These are phyloP conservation scores for Podospora pseudopauciseta DNA, from an alignment of 495 filamentous ascomycete species.

Conservation along the genomic window DNA sequence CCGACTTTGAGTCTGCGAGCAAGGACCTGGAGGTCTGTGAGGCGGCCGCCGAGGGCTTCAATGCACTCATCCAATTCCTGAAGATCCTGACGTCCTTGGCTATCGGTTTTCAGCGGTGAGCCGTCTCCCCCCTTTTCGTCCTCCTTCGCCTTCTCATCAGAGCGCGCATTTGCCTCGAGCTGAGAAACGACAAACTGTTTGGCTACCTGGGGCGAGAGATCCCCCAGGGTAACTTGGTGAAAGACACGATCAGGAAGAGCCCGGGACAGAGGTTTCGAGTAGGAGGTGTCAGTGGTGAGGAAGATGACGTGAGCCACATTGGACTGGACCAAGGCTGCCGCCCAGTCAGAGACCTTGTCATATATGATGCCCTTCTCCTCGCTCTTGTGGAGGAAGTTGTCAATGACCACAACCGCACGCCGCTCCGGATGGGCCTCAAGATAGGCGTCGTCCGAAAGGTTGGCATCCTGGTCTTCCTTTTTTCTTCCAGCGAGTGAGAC, in stretches of 20 bases:
- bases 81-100: constrained; percentile 44
- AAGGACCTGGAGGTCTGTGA: constrained; percentile 92
- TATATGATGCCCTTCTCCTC: constrained; percentile 72
- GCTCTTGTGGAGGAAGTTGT: constrained; percentile 86
- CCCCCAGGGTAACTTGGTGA: constrained; percentile 76
- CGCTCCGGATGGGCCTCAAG: constrained; percentile 85
- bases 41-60: constrained; percentile 73
- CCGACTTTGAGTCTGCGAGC: constrained; percentile 86
- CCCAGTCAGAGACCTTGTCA: constrained; percentile 90
- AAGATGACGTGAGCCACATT: constrained; percentile 96
- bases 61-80: constrained; percentile 78
- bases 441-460: constrained; percentile 78
- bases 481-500: constrained; percentile 65
- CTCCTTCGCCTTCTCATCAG: constrained; percentile 18
- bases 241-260: constrained; percentile 89
- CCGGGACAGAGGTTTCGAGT: constrained; percentile 81
- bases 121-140: constrained; percentile 10
- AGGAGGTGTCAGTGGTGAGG: constrained; percentile 88
- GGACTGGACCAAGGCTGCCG: constrained; percentile 76
- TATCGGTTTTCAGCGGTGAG: constrained; percentile 23
- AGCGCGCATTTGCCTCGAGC: constrained; percentile 47
- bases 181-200: constrained; percentile 88
- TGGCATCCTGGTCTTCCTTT: constrained; percentile 69
- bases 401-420: constrained; percentile 82
- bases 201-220: constrained; percentile 79